Percentiles rank a stretch among this genome's conserved stretches.
Evolutionary conservation across 1,284 basidiomycete species (phyloP).

Genomic region (Trametes sp.): DNA sequence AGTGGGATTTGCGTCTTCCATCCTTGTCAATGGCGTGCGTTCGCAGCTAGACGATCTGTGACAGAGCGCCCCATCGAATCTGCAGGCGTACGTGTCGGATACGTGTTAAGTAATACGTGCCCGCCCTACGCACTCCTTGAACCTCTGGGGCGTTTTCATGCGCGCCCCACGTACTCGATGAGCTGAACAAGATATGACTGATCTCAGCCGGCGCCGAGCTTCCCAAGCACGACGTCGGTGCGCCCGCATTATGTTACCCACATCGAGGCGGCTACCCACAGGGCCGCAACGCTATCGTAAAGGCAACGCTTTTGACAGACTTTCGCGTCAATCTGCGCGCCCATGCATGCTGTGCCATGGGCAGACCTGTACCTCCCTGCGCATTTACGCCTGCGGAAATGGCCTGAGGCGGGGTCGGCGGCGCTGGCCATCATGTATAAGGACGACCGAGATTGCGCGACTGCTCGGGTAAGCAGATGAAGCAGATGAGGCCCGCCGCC

Average conservation of each 20-base stretch:
- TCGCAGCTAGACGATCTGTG: too few relatives aligned
- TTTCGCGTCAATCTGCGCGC: constrained; percentile 9
- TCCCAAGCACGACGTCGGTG: neutral
- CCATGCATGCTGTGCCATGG: constrained; percentile 6
- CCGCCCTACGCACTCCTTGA: too few relatives aligned
- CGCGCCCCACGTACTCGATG: neutral
- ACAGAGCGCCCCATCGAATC: too few relatives aligned
- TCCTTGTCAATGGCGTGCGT: too few relatives aligned
- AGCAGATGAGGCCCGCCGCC: neutral
- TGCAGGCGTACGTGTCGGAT: too few relatives aligned
- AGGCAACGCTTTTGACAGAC: neutral
- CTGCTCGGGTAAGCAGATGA: neutral
- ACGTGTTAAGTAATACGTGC: too few relatives aligned
- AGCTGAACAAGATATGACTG: neutral
- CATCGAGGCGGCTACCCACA: too few relatives aligned
- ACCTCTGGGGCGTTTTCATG: too few relatives aligned
- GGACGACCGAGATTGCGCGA: neutral
- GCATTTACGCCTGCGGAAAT: neutral
- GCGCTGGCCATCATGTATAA: constrained; percentile 1
- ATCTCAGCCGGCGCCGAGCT: too few relatives aligned
- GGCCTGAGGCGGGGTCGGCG: constrained; percentile 3
- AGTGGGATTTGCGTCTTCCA: too few relatives aligned
- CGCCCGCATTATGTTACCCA: too few relatives aligned
- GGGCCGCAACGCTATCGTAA: too few relatives aligned
- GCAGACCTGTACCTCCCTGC: constrained; percentile 6